phyloP scores from a whole-genome alignment of 1,284 basidiomycete genomes.

The Phellinidium pouzarii region DNA sequence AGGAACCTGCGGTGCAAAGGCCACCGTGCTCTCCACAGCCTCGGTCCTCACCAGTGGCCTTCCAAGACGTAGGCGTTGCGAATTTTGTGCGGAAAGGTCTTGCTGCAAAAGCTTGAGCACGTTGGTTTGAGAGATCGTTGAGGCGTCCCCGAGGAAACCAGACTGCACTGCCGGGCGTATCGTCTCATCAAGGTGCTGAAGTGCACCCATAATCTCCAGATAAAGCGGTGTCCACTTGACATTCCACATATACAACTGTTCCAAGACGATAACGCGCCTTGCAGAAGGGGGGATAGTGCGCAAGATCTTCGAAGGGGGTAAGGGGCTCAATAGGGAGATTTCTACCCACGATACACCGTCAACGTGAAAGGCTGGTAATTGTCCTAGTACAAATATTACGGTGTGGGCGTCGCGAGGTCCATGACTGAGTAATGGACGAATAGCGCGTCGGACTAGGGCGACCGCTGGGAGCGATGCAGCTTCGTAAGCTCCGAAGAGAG shows the following conservation, averaged over 20 bases:
- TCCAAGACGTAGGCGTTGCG: constrained; percentile 44
- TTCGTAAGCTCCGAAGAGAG: constrained; percentile 52
- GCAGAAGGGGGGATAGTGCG: constrained; percentile 57
- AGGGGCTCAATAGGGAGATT: constrained; percentile 71
- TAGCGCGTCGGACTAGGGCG: constrained; percentile 53
- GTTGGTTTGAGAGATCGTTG: constrained; percentile 37
- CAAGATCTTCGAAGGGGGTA: constrained; percentile 61
- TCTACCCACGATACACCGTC: constrained; percentile 63
- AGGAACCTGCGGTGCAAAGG: constrained; percentile 56
- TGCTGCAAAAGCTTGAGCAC: constrained; percentile 43
- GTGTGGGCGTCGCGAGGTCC: constrained; percentile 53
- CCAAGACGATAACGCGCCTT: constrained; percentile 77
- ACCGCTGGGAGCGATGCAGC: constrained; percentile 57
- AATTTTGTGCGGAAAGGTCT: constrained; percentile 30
- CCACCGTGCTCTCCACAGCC: background rate
- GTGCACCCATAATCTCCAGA: constrained; percentile 71
- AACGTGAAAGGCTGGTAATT: constrained; percentile 37
- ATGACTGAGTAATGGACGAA: constrained; percentile 38
- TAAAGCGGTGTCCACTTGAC: constrained; percentile 88
- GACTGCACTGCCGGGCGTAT: constrained; percentile 50
- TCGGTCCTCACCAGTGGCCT: background rate
- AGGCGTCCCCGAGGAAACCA: constrained; percentile 50
- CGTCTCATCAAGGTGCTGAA: constrained; percentile 56
- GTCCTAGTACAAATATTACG: constrained; percentile 68
- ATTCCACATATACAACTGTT: constrained; percentile 68